Evolutionary conservation across 2,329 filamentous ascomycete genomes (phyloP).

Genomic region (Colletotrichum tofieldiae): DNA sequence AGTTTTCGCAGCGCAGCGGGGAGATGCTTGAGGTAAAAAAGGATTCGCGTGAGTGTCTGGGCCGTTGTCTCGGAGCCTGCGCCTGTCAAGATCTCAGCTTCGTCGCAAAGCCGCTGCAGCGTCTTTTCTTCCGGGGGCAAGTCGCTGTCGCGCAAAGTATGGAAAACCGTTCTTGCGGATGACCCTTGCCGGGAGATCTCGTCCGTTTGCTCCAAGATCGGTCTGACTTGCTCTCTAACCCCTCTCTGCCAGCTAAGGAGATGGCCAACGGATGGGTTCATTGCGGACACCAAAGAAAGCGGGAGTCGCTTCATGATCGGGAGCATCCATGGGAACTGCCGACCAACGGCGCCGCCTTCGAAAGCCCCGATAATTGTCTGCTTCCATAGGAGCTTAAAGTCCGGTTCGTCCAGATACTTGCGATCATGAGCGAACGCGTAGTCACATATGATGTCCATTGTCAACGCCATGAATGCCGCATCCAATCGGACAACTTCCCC

Average conservation of each 20-base stretch:
- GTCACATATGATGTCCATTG: slow-evolving; percentile 55
- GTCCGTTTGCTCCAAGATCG: slow-evolving; percentile 21
- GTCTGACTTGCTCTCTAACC: slow-evolving; percentile 36
- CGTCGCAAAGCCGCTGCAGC: slow-evolving; percentile 43
- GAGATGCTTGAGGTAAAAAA: slow-evolving; percentile 51
- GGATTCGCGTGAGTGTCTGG: slow-evolving; percentile 54
- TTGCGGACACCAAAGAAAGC: slow-evolving; percentile 24
- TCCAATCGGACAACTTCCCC: slow-evolving; percentile 43
- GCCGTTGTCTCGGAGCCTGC: slow-evolving; percentile 69
- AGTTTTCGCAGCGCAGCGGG: slow-evolving; percentile 47
- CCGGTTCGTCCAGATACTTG: slow-evolving; percentile 51
- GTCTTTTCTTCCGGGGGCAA: slow-evolving; percentile 42
- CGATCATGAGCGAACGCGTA: slow-evolving; percentile 53
- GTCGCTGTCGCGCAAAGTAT: slow-evolving; percentile 49
- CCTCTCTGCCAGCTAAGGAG: slow-evolving; percentile 40
- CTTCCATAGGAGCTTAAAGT: slow-evolving; percentile 47
- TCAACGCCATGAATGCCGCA: slow-evolving; percentile 48
- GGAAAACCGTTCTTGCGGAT: slow-evolving; percentile 51
- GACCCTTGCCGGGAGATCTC: background rate
- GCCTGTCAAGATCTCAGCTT: slow-evolving; percentile 59
- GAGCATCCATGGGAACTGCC: slow-evolving; percentile 45
- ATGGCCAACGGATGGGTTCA: slow-evolving; percentile 41
- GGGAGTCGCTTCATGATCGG: slow-evolving; percentile 43
- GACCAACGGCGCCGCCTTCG: slow-evolving; percentile 40
- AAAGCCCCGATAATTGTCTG: slow-evolving; percentile 42